Evolutionary conservation across 768 basidiomycete genomes (phyloP).

Genomic region (Punctularia strigosozonata): DNA sequence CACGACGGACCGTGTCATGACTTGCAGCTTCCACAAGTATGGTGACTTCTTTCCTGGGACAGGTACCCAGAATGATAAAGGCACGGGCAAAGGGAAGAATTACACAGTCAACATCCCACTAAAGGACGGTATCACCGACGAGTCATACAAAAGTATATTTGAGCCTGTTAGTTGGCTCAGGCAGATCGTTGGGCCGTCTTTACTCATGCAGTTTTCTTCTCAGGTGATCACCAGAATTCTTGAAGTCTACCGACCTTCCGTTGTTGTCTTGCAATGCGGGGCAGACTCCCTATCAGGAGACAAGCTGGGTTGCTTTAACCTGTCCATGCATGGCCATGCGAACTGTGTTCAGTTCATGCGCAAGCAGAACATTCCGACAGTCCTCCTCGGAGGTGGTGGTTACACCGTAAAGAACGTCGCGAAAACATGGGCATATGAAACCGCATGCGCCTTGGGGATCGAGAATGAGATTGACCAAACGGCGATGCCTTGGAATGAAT

Average conservation of each 20-base stretch:
- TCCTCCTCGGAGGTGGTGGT: slow-evolving; percentile 90
- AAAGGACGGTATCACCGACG: slow-evolving; percentile 90
- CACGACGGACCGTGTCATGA: slow-evolving; percentile 95
- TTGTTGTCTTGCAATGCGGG: slow-evolving; percentile 88
- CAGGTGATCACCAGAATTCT: slow-evolving; percentile 78
- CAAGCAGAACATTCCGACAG: slow-evolving; percentile 71
- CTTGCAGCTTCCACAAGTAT: slow-evolving; percentile 93
- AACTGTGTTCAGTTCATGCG: slow-evolving; percentile 83
- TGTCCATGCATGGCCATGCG: slow-evolving; percentile 93
- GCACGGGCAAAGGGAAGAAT: slow-evolving; percentile 71
- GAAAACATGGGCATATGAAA: slow-evolving; percentile 92
- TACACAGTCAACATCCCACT: slow-evolving; percentile 91
- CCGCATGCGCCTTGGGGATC: slow-evolving; percentile 82
- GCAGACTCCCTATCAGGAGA: slow-evolving; percentile 93
- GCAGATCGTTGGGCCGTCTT: not conserved
- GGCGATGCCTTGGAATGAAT: slow-evolving; percentile 79
- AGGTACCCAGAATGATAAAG: slow-evolving; percentile 76
- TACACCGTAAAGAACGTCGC: slow-evolving; percentile 97
- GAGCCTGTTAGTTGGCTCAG: slow-evolving; percentile 57
- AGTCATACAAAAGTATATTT: slow-evolving; percentile 78
- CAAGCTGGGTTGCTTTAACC: slow-evolving; percentile 91
- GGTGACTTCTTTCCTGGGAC: slow-evolving; percentile 93
- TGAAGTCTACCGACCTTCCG: slow-evolving; percentile 81
- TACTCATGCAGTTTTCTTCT: slow-evolving; percentile 29
- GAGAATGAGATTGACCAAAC: slow-evolving; percentile 68